Conservation (phyloP, 2,329 filamentous ascomycete species). For the Fusarium sp. region DNA sequence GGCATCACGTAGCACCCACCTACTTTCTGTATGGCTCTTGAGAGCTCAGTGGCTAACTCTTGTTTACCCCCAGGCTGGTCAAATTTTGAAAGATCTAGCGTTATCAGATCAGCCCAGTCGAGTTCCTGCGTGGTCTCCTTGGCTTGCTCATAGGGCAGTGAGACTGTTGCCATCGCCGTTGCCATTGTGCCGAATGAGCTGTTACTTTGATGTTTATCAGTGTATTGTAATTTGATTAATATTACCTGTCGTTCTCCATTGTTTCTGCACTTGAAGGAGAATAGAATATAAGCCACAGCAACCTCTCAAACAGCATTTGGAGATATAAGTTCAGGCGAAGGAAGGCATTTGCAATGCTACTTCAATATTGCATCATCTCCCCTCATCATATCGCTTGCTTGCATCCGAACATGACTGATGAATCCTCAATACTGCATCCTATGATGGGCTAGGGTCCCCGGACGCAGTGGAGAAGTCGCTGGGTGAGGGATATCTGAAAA, state of each 20-base stretch:
- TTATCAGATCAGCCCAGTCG: conserved; percentile 9
- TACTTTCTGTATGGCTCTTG: conserved; percentile 58
- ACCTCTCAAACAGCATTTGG: background rate
- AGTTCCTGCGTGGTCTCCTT: background rate
- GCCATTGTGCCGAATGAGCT: background rate
- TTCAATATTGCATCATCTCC: background rate
- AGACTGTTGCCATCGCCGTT: background rate
- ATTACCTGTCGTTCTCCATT: no score
- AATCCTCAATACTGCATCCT: no score
- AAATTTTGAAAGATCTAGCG: conserved; percentile 11
- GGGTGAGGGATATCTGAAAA: background rate
- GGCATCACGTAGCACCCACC: background rate
- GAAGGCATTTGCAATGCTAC: background rate
- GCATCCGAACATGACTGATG: background rate
- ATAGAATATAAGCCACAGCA: no score
- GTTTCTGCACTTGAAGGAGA: no score
- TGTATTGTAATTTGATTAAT: no score
- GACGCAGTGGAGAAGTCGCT: background rate
- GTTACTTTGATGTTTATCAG: background rate
- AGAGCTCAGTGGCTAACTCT: conserved; percentile 48
- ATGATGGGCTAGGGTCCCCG: no score
- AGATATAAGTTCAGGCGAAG: background rate
- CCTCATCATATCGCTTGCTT: background rate
- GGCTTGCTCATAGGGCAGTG: background rate
- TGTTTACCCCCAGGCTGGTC: conserved; percentile 10